Evolutionary conservation across 129 eudicot species (phyloP).

Genomic region (Chrysanthemum makinoi): DNA sequence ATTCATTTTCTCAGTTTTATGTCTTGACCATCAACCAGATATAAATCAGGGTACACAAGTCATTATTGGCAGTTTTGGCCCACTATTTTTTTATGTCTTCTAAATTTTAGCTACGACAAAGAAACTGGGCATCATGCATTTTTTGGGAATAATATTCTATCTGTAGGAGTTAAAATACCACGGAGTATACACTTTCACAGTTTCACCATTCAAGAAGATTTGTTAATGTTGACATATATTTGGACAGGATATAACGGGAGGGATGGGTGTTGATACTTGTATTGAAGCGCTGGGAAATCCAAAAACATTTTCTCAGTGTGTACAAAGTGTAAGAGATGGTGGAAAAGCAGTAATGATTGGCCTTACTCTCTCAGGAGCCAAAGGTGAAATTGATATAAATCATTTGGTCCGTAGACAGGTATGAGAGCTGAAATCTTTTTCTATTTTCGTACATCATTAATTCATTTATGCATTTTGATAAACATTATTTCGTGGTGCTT

Average conservation of each 20-base stretch:
- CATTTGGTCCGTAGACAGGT: constrained; percentile 99
- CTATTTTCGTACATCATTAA: background rate
- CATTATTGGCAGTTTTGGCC: too few species aligned
- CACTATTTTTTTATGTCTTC: too few species aligned
- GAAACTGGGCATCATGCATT: background rate
- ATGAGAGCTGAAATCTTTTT: background rate
- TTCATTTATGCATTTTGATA: too few species aligned
- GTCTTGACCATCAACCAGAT: too few species aligned
- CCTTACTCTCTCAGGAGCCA: constrained; percentile 75
- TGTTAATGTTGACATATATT: constrained; percentile 1
- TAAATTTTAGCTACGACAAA: too few species aligned
- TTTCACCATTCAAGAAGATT: constrained; percentile 1
- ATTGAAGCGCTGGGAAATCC: constrained; percentile 94
- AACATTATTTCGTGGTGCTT: too few species aligned
- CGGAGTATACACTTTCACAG: too few species aligned
- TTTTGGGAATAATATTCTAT: background rate
- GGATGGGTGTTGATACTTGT: constrained; percentile 84
- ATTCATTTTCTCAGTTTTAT: too few species aligned
- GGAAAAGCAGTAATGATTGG: constrained; percentile 99
- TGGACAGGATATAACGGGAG: constrained; percentile 91
- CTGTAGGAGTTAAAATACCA: too few species aligned
- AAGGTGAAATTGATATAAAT: constrained; percentile 94
- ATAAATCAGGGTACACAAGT: too few species aligned
- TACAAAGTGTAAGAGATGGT: constrained; percentile 84
- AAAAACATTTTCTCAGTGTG: constrained; percentile 81